Base-by-base conservation (phyloP, 169 alveolate species). In the Plasmodium fragile region DNA sequence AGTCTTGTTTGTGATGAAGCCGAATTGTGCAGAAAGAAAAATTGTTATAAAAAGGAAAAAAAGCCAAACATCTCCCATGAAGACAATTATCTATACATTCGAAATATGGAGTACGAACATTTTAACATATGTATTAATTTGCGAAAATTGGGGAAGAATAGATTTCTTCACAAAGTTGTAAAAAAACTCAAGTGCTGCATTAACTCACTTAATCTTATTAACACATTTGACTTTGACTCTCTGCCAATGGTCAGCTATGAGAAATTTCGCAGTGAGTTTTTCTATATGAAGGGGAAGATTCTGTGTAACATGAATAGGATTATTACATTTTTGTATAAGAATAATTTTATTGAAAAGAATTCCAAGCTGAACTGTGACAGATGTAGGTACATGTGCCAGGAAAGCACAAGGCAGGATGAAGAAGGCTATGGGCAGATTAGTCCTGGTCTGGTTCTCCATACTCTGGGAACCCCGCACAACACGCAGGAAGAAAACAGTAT, bases 321-420 rank as follows among this genome's bases (percentile, higher is more conserved):
- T 25, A 78, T 89, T 65, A 39, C 65, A 89, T 89, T 89, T 89
- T 89, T 89, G 81, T 65, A 89, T 89, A 89, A 30, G 78, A 89
- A 78, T 89, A 89, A 89, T 78, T 89, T 89, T 71, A 78, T 89
- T 10, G 94, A 89, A 49, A 78, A 53, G 32, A 89, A 78, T 77
- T 18, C 32, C 4, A 55, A 89, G 49, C 4, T 22, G 43, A 45
- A n/a, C 43, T 36, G 45, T 73, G 43, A 28, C 18, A 25, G 13
- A 13, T 73, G 93, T 13, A 85, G 79, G 32, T 39, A 30, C 18
- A 11, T 70, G 52, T 2, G 52, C 72, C 70, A 82, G 70, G 91
- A 59, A n/a, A 18, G n/a, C 41, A 4, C 34, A 80, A 80, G n/a
- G 4, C 75, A 73, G 4, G 25, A 36, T 73, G 53, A 73, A 30